These are phyloP conservation scores for Lodderomyces beijingensis DNA, from an alignment of 1,139 yeast genomes.

Conservation along the genomic window DNA sequence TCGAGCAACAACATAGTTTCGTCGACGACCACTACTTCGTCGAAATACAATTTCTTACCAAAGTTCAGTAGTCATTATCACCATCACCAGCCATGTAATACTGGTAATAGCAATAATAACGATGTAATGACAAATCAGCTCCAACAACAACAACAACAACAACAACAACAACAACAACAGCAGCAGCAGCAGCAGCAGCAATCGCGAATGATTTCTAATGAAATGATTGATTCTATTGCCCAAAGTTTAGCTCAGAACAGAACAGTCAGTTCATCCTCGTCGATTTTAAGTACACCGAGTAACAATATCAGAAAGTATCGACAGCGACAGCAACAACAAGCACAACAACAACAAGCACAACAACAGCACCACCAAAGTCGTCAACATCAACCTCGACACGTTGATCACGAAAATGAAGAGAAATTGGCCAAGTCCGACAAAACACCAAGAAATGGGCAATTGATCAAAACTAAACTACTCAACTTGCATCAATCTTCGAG, in stretches of 20 bases:
- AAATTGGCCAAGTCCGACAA: slow-evolving; percentile 2
- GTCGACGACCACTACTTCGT: slow-evolving; percentile 8
- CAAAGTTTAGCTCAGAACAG: slow-evolving; percentile 18
- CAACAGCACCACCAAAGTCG: slow-evolving; percentile 9
- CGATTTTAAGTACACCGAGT: slow-evolving; percentile 33
- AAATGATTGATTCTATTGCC: slow-evolving; percentile 8
- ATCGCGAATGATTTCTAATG: slow-evolving; percentile 7
- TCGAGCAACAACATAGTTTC: slow-evolving; percentile 3
- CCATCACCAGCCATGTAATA: background rate
- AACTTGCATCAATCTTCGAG: slow-evolving; percentile 28
- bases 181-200: slow-evolving; percentile 5
- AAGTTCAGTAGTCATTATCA: slow-evolving; percentile 11
- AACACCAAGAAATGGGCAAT: slow-evolving; percentile 16
- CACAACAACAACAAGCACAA: slow-evolving; percentile 13
- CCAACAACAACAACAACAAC: background rate
- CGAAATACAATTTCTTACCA: slow-evolving; percentile 16
- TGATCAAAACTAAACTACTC: slow-evolving; percentile 26
- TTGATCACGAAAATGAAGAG: slow-evolving; percentile 2
- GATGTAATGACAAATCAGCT: slow-evolving; percentile 1
- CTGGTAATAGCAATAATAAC: background rate
- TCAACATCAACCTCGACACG: slow-evolving; percentile 12
- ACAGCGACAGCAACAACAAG: slow-evolving; percentile 18
- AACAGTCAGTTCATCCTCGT: slow-evolving; percentile 29
- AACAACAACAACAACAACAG: slow-evolving; percentile 1
- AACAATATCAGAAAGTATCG: slow-evolving; percentile 25